A percentile compares a stretch with the other conserved stretches of the same genome.
These are phyloP conservation scores for Xylaria nigripes DNA, from an alignment of 495 filamentous ascomycete genomes.

Conservation along the genomic window DNA sequence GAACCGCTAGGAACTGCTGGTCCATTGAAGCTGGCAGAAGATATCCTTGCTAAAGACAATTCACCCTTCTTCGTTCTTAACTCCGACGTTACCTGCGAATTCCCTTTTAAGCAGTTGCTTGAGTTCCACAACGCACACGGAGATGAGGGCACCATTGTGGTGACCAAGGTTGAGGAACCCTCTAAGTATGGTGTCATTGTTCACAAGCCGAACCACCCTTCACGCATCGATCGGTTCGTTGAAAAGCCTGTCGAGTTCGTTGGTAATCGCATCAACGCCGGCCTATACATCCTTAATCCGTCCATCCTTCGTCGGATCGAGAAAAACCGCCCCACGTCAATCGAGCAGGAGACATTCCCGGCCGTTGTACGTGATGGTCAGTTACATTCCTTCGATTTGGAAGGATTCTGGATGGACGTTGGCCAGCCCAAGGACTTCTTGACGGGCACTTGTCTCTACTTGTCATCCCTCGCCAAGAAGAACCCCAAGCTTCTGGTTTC, in stretches of 20 bases:
- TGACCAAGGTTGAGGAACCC: constrained; percentile 98
- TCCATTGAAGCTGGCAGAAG: constrained; percentile 91
- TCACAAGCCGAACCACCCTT: constrained; percentile 87
- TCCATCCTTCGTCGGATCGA: constrained; percentile 87
- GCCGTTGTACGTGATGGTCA: constrained; percentile 85
- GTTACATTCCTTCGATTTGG: constrained; percentile 94
- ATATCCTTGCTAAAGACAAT: constrained; percentile 87
- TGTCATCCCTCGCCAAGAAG: constrained; percentile 88
- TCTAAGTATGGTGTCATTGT: constrained; percentile 99
- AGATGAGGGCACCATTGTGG: constrained; percentile 94
- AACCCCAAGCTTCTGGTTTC: constrained; percentile 77
- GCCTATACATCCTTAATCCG: constrained; percentile 97
- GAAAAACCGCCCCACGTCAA: constrained; percentile 86
- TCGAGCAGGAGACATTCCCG: constrained; percentile 99
- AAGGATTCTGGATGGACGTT: constrained; percentile 99
- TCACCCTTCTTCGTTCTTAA: constrained; percentile 98
- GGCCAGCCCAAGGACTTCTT: constrained; percentile 99
- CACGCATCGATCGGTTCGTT: constrained; percentile 96
- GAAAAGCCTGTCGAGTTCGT: constrained; percentile 99
- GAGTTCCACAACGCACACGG: constrained; percentile 88
- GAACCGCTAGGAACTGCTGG: constrained; percentile 95
- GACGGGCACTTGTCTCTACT: constrained; percentile 91
- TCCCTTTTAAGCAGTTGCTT: constrained; percentile 83
- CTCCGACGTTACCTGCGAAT: constrained; percentile 97
- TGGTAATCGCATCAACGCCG: constrained; percentile 98